Base-by-base conservation (phyloP, 192 early-diverging fungal species). In the Mortierella claussenii region DNA sequence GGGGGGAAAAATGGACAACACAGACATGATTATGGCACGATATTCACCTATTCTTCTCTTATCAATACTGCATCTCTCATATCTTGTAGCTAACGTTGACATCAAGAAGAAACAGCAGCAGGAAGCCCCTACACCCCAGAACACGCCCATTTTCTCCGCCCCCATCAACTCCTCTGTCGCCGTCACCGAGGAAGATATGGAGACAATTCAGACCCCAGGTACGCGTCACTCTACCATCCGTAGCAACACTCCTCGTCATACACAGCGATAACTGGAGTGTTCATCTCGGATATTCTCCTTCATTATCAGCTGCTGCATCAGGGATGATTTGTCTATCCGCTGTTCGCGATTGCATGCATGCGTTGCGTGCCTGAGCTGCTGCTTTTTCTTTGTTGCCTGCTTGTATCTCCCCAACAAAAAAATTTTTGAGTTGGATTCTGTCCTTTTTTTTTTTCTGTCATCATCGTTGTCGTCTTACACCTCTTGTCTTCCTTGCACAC, bases 91-190 rank as follows among this genome's bases (percentile, higher is more conserved):
- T 60, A 85, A 73, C 62, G 81, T 88, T 27, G 74, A 85, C 63
- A 88, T 88, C 86, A 88, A 85, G 84, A 88, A 85, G 84, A 82
- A 83, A 59, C 49, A 70, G 50, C 81, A 83, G 23, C 83, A 84
- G 79, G 70, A 73, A 69, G 87, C 87, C 23, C 85, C 86, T 15
- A 87, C 86, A 13, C 84, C 84, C 46, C 87, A 89, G 79, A 89
- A 89, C 74, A 87, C 85, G 36, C 87, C 85, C 68, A 80, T 84
- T 44, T 84, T 87, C 70, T 79, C 79, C 8, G 81, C 83, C 43
- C 87, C 85, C 24, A 68, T 84, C 24, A 63, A 82, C n/a, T 75
- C 74, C 6, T 78, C 80, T 3, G 67, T 68, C 6, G 37, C 36
- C 12, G 37, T 45, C 21, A 20, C 34, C 12, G 36, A 47, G 33